Base-by-base conservation (phyloP, 2,329 filamentous ascomycete genomes). In the Boeremia exigua region DNA sequence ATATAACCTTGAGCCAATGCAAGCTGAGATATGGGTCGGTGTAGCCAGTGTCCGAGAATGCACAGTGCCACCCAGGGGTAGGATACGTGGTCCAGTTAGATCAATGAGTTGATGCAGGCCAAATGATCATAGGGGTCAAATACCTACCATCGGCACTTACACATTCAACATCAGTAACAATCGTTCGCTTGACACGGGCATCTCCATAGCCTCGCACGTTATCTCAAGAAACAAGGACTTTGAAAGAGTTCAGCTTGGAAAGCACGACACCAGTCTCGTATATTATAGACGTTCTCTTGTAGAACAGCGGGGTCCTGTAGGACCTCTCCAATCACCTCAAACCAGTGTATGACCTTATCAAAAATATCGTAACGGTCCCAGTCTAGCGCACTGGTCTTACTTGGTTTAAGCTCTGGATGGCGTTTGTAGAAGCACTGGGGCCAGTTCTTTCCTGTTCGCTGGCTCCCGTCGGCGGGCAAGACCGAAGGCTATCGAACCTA, bases 1-100 rank as follows among this genome's bases (percentile, higher is more conserved):
- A 77, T 3, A 77, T 56, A 48, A 48, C 58, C 54, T 60, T 70
- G 12, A 76, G 56, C 72, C 62, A 77, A 54, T 77, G 50, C 8
- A 75, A 62, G 58, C 66, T 76, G 19, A 76, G 72, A 25, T 68
- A 62, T 11, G 65, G 72, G 54, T 76, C 56, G 37, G 55, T 62
- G 49, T 69, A 69, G 38, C 64, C 46, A 48, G 42, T 58, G 15
- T 60, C 44, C 45, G 48, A 62, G 32, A 32, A 30, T 10, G 48
- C 56, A 34, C 58, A 61, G 10, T 59, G 50, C 56, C 53, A 61
- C 19, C 56, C 43, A 38, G 60, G 60, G 5, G 59, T 60, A 19
- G 49, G 43, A 40, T 40, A 55, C 2, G 25, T 54, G 15, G 44
- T 48, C 43, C 32, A 48, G 30, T 54, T 48, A 28, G 27, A 29